Conservation (phyloP, 2,329 filamentous ascomycete genomes). For the Fusarium longipes region DNA sequence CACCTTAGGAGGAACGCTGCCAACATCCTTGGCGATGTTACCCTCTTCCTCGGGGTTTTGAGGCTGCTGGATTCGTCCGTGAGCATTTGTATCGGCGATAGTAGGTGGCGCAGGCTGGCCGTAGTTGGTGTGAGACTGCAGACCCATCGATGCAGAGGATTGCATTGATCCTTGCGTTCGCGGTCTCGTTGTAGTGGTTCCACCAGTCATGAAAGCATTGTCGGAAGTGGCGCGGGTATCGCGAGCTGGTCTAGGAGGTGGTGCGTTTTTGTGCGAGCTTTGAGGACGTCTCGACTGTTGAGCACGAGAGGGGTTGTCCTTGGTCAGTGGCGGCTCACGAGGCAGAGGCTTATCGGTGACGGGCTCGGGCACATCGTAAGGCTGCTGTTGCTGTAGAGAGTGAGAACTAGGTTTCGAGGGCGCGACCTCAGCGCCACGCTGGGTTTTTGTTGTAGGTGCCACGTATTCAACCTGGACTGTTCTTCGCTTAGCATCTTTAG, state of each 20-base stretch:
- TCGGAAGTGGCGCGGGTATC: constrained; percentile 54
- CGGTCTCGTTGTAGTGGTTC: constrained; percentile 68
- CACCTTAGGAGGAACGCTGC: constrained; percentile 69
- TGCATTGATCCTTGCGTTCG: constrained; percentile 85
- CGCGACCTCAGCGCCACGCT: constrained; percentile 66
- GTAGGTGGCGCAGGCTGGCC: constrained; percentile 88
- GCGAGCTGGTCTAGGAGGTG: constrained; percentile 44
- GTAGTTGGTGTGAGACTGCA: constrained; percentile 73
- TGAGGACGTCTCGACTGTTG: constrained; percentile 57
- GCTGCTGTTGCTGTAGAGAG: constrained; percentile 59
- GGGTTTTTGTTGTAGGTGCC: constrained; percentile 86
- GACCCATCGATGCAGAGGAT: constrained; percentile 74
- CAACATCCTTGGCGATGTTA: constrained; percentile 71
- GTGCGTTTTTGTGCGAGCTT: constrained; percentile 57
- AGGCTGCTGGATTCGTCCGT: constrained; percentile 90
- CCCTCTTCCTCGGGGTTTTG: constrained; percentile 69
- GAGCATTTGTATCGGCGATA: constrained; percentile 87
- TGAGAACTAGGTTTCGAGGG: constrained; percentile 42
- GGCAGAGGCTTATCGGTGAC: constrained; percentile 69
- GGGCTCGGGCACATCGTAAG: constrained; percentile 49
- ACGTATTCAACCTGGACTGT: constrained; percentile 99
- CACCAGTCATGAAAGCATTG: constrained; percentile 57
- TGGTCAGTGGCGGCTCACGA: constrained; percentile 63
- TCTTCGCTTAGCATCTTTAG: constrained; percentile 89
- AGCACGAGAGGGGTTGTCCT: constrained; percentile 56